Base-by-base conservation (phyloP, 2,329 filamentous ascomycete genomes). In the Sphaerulina vaccinii region DNA sequence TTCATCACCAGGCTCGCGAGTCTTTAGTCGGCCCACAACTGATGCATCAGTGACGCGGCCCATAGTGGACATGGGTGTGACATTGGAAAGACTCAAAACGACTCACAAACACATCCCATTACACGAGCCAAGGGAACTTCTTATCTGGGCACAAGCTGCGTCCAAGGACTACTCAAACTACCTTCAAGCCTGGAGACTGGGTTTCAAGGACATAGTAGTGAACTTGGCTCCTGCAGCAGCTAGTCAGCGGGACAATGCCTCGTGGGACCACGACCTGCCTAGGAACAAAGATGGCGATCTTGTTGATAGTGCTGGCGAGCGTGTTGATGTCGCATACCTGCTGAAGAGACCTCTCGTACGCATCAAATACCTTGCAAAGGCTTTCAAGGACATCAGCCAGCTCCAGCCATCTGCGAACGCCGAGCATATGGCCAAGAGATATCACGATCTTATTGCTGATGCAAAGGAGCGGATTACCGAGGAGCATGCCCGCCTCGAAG, bases 181-280 rank as follows among this genome's bases (percentile, higher is more conserved):
- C 68, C 78, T 97, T 24, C 83, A 84, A 65, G 85, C 87, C 6
- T 99, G 93, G 93, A 82, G 90, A 23, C 79, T 97, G 41, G 93
- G 93, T 0, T 99, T 97, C 70, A 88, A 96, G 64, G 91, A 95
- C 67, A 83, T 99, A 16, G 84, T 97, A 43, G 89, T 99, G 62
- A 97, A 96, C 66, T 82, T 97, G 27, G 90, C 90, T 1, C 88
- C 90, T 6, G 81, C 83, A 3, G 82, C 85, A 41, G 53, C 52
- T 24, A 53, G 62, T n/a, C 70, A 72, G 53, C 57, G 58, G 10
- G 55, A 64, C 6, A 65, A 68, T 46, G 70, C 74, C 10, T 73
- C 74, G 3, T 77, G 77, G 65, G 79, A 82, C 50, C 77, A 81
- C 36, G 73, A 71, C 3, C 73, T 84, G 68, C 74, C 78, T 27